phyloP scores from a whole-genome alignment of 106 monocot genomes.

The Platanthera guangdongensis region DNA sequence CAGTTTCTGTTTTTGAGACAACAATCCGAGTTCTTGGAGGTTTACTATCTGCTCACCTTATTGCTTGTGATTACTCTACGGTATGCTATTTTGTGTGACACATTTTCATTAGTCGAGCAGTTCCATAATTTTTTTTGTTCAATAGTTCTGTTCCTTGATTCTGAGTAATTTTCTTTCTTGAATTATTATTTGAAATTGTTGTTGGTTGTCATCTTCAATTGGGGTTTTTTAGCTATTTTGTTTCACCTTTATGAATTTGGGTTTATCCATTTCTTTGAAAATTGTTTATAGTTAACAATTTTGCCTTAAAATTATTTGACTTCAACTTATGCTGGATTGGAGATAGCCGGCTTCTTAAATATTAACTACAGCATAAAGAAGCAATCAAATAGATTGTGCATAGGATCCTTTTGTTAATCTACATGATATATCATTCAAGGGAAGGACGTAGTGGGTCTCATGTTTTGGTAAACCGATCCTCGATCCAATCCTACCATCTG shows the following conservation, averaged over 20 bases:
- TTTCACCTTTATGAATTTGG: background rate
- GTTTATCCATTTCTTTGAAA: background rate
- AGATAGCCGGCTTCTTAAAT: background rate
- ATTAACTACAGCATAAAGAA: background rate
- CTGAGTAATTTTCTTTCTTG: background rate
- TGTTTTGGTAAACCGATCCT: background rate
- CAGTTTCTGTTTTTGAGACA: slow-evolving; percentile 96
- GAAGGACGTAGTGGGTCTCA: background rate
- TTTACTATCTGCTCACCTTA: slow-evolving; percentile 90
- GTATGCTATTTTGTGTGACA: slow-evolving; percentile 24
- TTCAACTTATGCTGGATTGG: background rate
- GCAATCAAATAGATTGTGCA: background rate
- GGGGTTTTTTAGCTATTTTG: background rate
- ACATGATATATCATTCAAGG: background rate
- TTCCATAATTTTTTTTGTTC: background rate
- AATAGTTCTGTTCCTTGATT: background rate
- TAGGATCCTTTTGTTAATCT: background rate
- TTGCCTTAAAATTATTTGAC: background rate
- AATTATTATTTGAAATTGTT: background rate
- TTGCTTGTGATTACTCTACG: slow-evolving; percentile 97
- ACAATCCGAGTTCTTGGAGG: slow-evolving; percentile 94
- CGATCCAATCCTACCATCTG: too few relatives aligned
- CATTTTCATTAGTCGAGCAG: background rate
- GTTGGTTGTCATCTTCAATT: background rate
- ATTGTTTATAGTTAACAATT: background rate